Base-by-base conservation (phyloP, 108 stramenopile species). In the Nitzschia sp. region DNA sequence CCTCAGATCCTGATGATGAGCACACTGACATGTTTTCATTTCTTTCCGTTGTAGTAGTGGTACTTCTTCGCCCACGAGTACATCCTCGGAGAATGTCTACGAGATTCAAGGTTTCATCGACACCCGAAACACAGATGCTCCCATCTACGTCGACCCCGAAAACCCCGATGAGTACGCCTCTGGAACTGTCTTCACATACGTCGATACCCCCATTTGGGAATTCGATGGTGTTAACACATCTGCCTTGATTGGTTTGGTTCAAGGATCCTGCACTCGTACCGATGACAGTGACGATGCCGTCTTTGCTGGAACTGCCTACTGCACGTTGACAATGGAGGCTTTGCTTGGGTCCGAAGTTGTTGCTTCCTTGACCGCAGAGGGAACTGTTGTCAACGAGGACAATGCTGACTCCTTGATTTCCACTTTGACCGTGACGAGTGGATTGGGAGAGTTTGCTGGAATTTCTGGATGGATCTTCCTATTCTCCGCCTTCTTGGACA, bases 201-300 rank as follows among this genome's bases (percentile, higher is more conserved):
- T n/a, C 12, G 61, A 62, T 22, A 44, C 61, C 8, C 41, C 43
- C 21, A n/a, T 62, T 19, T 62, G 61, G 61, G 43, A 46, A 11
- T 10, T 62, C 24, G 11, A 24, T 38, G 37, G 61, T 21, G 48
- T 67, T 22, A 20, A 3, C 6, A 54, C 53, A 0, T 34, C 40
- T 3, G 68, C 72, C 24, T 8, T 50, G 22, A 50, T 69, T 20
- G 75, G 66, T 14, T n/a, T 57, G 24, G 55, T 57, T 14, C 55
- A 58, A 34, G 75, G 75, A 43, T 34, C 51, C 15, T 76, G 75
- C 56, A 76, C 56, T 20, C 34, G 75, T 57, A 76, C 58, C 12
- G 75, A 76, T 39, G 26, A 11, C 10, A 10, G 20, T 11, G 20
- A 15, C 41, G 29, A n/a, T 37, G 50, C 54, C 0, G 39, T 10